Base-by-base conservation (phyloP, 257 asterid species). In the Nicotiana knightiana region DNA sequence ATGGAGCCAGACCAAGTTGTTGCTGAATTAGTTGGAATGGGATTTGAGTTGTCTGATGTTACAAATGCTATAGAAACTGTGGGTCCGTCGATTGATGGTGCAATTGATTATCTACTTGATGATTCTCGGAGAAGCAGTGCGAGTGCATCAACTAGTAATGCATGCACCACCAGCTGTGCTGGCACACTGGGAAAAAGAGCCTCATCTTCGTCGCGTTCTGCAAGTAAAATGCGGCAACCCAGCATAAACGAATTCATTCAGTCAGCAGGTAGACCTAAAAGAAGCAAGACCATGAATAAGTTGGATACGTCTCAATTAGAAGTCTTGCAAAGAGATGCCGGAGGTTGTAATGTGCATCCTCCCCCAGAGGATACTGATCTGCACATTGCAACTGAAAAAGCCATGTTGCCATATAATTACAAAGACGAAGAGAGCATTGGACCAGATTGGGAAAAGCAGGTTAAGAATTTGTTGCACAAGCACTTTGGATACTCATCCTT, bases 21-120 rank as follows among this genome's bases (percentile, higher is more conserved):
- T 65, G 92, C 93, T n/a, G 89, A 86, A 76, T 81, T 93, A 83
- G 83, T 91, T 76, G 93, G 86, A 33, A 93, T 93, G 96, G 96
- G 97, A 37, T 93, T 93, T 81, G 91, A 89, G 81, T 83, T 89
- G 71, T 65, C 87, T 33, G 90, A 86, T 79, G 82, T 88, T 77
- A 76, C 87, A 21, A 90, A 90, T 85, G 96, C 97, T 51, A 57
- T 93, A 58, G 83, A 89, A 82, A 86, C 86, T 33, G 93, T 88
- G 58, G 96, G 97, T 82, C 90, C 90, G 6, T 89, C 92, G n/a
- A 71, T 93, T 88, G 93, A 88, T 73, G 67, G 37, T 67, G 93
- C 91, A 1, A 26, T 93, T 24, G 93, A 93, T 86, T 93, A 86
- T 87, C 89, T 93, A 86, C 87, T 93, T 87, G 88, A 88, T 79